Base-by-base conservation (phyloP, 345 rosid species). In the Erucastrum elatum region DNA sequence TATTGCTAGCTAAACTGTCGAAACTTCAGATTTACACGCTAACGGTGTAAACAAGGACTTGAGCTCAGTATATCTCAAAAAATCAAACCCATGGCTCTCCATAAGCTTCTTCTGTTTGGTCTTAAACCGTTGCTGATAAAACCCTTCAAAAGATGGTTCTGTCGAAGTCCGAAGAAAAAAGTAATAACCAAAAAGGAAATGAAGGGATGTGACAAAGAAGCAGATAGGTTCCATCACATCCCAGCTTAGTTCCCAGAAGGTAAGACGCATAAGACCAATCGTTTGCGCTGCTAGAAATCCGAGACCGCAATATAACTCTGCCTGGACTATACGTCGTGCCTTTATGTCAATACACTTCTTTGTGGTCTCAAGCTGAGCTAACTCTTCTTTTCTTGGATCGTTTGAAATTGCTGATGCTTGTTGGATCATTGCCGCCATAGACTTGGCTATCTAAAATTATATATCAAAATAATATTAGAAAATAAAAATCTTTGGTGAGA, bases 161-260 rank as follows among this genome's bases (percentile, higher is more conserved):
- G 77, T 85, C 2, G 98, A 87, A 3, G 98, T 94, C 60, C 83
- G 59, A 66, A 92, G 88, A 73, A 92, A 92, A 86, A 92, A 94
- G 7, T 74, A 80, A 59, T 91, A 94, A 16, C 85, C 93, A 0
- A 81, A 56, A 68, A 86, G 80, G 37, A 84, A 91, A 77, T 92
- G 88, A 13, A 88, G 60, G 1, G 95, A 90, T 0, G 94, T 85
- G 56, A 82, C 84, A 29, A 90, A 92, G 88, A 92, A 92, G 81
- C 97, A 94, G 3, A 94, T 90, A n/a, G 98, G 98, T 74, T 94
- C 98, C 97, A 94, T 94, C 0, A 94, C 92, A 77, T 94, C 98
- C 98, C 97, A 94, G 11, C 89, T 87, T 4, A 92, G 88, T 75
- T 94, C 98, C 98, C 98, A 91, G 59, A 94, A 94, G 7, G 97